Evolutionary conservation across 345 rosid species (phyloP), one percentile per base, ranked within the genome.

Genomic region (Murraya paniculata): DNA sequence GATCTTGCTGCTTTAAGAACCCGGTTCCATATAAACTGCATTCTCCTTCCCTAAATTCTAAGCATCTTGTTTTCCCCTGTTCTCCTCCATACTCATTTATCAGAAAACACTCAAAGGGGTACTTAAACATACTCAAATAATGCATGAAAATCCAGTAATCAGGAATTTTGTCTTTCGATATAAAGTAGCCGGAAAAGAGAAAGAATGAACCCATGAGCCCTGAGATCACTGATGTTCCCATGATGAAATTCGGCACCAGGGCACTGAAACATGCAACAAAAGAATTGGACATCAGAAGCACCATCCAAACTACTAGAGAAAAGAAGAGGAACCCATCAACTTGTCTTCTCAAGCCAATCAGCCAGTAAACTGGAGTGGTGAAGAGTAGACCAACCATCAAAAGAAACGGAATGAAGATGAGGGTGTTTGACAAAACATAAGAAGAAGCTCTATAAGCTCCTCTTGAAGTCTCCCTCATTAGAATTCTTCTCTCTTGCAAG

Each of bases 141-240:
- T 94, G 92, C 98, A 93, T 94, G 82, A 91, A 94, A 78, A 81
- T 86, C 98, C 98, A 93, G 87, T 93, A 93, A 25, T 66, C 84
- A 5, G 98, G 95, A 59, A 91, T 91, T 48, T 86, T 88, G 1
- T 89, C 88, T 76, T 93, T 82, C 0, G 94, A 68, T 33, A 91
- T 94, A 78, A 94, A 94, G 65, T 93, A 94, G 2, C 98, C 97
- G 1, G 97, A 94, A 48, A 94, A 94, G 9, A 95, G 91, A 79
- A 95, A 95, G 88, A 95, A 95, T 33, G 98, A 95, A 64, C 97
- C 98, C 91, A 95, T 90, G 19, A 95, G 84, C 31, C 98, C 97
- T 38, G 97, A 79, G 78, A 95, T 95, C 24, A 93, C 89, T 45
- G 98, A 95, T 71, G 91, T 93, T 57, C 98, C 98, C 98, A 90